Conservation (phyloP, 2,329 filamentous ascomycete genomes). For the Hirsutella minnesotensis region DNA sequence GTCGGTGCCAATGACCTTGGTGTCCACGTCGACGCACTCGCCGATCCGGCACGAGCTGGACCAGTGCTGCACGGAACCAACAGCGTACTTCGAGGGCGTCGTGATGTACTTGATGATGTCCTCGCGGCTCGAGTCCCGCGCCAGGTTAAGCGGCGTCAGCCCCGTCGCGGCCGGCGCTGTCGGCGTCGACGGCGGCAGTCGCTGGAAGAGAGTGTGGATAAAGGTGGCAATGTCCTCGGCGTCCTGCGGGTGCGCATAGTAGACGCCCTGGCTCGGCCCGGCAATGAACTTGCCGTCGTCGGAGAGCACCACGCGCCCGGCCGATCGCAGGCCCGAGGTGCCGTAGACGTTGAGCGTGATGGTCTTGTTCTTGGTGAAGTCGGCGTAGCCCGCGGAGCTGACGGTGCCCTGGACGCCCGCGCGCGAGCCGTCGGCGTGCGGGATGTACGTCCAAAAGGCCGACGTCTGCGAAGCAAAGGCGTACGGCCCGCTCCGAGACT, state of each 20-base stretch:
- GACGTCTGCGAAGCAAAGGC: constrained; percentile 39
- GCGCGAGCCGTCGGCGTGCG: constrained; percentile 25
- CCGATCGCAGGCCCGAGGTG: constrained; percentile 39
- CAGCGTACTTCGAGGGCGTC: constrained; percentile 32
- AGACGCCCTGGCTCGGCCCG: constrained; percentile 27
- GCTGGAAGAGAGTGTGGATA: constrained; percentile 36
- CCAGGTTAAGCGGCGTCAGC: constrained; percentile 35
- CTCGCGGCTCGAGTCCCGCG: constrained; percentile 29
- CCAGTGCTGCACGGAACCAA: constrained; percentile 41
- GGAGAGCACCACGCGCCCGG: constrained; percentile 30
- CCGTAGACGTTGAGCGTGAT: constrained; percentile 46
- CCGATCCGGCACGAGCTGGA: constrained; percentile 38
- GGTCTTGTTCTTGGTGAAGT: constrained; percentile 27
- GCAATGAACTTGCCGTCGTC: constrained; percentile 28
- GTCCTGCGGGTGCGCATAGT: constrained; percentile 35
- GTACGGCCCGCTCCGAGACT: constrained; percentile 36
- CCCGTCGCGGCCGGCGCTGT: constrained; percentile 17
- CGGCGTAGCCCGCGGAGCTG: constrained; percentile 31
- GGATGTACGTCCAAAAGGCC: constrained; percentile 38
- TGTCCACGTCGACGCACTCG: constrained; percentile 33
- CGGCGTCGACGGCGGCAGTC: constrained; percentile 17
- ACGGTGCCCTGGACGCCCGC: constrained; percentile 41
- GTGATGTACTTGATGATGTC: constrained; percentile 39
- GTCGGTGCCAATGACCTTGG: constrained; percentile 32
- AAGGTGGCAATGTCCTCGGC: constrained; percentile 35